Percentiles rank a stretch among this genome's conserved stretches.
Conservation (phyloP, 192 early-diverging fungal genomes). For the Rhizophagus prolifer region DNA sequence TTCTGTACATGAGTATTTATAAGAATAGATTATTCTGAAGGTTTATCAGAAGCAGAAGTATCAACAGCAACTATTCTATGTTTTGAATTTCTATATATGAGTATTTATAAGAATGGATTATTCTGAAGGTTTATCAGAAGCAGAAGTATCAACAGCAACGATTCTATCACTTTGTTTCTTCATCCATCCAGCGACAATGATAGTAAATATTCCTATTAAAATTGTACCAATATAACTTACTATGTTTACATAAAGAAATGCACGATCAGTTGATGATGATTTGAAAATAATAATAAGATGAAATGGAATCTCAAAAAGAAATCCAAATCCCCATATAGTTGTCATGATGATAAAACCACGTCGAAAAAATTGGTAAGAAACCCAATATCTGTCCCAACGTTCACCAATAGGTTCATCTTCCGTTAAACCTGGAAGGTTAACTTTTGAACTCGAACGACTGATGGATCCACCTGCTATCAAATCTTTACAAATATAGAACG, state of each 20-base stretch:
- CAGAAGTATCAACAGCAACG: too few species aligned
- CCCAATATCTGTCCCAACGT: neutral
- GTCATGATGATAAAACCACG: neutral
- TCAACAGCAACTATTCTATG: too few species aligned
- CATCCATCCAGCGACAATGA: too few species aligned
- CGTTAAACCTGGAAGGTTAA: constrained; percentile 21
- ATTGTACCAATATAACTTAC: neutral
- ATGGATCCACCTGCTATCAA: constrained; percentile 27
- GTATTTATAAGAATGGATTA: too few species aligned
- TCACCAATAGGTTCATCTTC: neutral
- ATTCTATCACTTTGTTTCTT: too few species aligned
- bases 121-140: too few species aligned
- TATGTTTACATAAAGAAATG: neutral
- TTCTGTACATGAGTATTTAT: too few species aligned
- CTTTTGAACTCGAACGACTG: too few species aligned
- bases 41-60: too few species aligned
- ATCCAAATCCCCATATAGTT: neutral
- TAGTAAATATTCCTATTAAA: neutral
- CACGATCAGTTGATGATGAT: neutral
- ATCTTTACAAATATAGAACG: constrained; percentile 40
- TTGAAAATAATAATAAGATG: neutral
- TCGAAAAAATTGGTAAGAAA: neutral
- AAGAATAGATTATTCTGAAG: too few species aligned
- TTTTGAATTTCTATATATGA: too few species aligned
- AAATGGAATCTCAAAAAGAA: neutral